Percentiles rank a stretch among this genome's conserved stretches.
Conservation (phyloP, 441 rosid species). For the Erysimum pusillum region DNA sequence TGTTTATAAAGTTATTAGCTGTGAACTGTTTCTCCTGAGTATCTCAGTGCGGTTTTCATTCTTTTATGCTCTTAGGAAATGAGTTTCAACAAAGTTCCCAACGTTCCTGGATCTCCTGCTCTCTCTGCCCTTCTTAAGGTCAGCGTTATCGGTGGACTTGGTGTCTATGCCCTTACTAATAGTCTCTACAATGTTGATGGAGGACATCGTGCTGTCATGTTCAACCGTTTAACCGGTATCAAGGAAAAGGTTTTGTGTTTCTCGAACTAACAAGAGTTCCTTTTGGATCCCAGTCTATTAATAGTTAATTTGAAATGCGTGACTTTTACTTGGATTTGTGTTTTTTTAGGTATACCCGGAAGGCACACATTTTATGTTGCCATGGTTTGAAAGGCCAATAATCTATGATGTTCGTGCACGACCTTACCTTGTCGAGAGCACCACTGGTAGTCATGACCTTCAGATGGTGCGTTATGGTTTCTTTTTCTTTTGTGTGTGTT, state of each 20-base stretch:
- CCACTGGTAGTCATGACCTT: slow-evolving; percentile 96
- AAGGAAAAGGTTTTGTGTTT: slow-evolving; percentile 71
- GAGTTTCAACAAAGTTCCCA: slow-evolving; percentile 53
- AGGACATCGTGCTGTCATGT: slow-evolving; percentile 89
- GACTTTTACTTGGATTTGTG: neutral
- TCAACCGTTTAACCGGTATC: slow-evolving; percentile 77
- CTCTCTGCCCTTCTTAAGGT: slow-evolving; percentile 50
- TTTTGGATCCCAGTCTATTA: neutral
- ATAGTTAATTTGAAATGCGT: neutral
- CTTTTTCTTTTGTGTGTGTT: neutral
- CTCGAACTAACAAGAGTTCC: neutral
- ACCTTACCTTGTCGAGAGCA: slow-evolving; percentile 92
- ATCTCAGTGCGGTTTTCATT: slow-evolving; percentile 2
- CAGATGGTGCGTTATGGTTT: slow-evolving; percentile 71
- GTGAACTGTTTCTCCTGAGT: neutral
- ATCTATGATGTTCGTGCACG: slow-evolving; percentile 95
- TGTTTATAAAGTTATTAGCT: neutral
- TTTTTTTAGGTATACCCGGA: slow-evolving; percentile 85
- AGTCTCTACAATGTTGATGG: slow-evolving; percentile 97
- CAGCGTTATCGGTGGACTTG: slow-evolving; percentile 47
- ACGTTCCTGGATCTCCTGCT: slow-evolving; percentile 49
- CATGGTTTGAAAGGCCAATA: slow-evolving; percentile 94
- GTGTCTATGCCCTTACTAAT: slow-evolving; percentile 54
- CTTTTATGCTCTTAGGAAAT: slow-evolving; percentile 19
- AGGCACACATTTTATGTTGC: slow-evolving; percentile 90